phyloP scores from a whole-genome alignment of 1,284 basidiomycete species.

The Ustilago xerochloae region DNA sequence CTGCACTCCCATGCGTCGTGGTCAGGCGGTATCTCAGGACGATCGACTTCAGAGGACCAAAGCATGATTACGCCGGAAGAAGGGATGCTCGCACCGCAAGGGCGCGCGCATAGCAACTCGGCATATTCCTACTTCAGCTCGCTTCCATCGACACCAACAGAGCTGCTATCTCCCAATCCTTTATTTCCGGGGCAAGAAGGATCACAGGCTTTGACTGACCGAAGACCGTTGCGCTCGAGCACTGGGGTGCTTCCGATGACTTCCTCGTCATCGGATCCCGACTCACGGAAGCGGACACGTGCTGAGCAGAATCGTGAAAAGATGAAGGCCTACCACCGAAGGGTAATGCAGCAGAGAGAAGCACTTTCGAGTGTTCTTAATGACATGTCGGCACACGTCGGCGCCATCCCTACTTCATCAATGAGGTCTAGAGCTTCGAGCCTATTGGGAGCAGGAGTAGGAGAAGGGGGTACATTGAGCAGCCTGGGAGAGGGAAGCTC shows the following conservation, averaged over 20 bases:
- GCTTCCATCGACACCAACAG: slow-evolving; percentile 27
- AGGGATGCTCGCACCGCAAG: not conserved
- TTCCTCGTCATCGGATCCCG: slow-evolving; percentile 15
- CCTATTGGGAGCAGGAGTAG: not conserved
- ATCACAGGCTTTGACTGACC: slow-evolving; percentile 9
- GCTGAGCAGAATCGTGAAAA: slow-evolving; percentile 49
- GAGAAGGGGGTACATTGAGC: not conserved
- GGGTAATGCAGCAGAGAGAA: slow-evolving; percentile 48
- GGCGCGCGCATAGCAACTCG: slow-evolving; percentile 15
- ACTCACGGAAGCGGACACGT: slow-evolving; percentile 28
- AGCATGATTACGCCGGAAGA: slow-evolving; percentile 19
- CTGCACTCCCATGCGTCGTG: slow-evolving; percentile 6
- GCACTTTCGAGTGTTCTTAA: slow-evolving; percentile 28
- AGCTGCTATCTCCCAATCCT: slow-evolving; percentile 3
- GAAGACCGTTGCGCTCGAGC: slow-evolving; percentile 2
- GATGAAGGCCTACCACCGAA: slow-evolving; percentile 45
- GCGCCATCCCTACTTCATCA: slow-evolving; percentile 7
- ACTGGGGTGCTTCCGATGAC: slow-evolving; percentile 9
- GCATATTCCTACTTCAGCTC: slow-evolving; percentile 28
- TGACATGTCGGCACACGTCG: slow-evolving; percentile 28
- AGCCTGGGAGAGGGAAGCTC: not conserved
- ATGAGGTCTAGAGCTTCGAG: not conserved
- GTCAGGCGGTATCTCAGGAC: not conserved
- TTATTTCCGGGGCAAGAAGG: slow-evolving; percentile 4
- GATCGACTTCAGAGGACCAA: slow-evolving; percentile 18